A percentile compares a stretch with the other conserved stretches of the same genome.
Evolutionary conservation across 768 basidiomycete genomes (phyloP).

Genomic region (Galerina sulciceps): DNA sequence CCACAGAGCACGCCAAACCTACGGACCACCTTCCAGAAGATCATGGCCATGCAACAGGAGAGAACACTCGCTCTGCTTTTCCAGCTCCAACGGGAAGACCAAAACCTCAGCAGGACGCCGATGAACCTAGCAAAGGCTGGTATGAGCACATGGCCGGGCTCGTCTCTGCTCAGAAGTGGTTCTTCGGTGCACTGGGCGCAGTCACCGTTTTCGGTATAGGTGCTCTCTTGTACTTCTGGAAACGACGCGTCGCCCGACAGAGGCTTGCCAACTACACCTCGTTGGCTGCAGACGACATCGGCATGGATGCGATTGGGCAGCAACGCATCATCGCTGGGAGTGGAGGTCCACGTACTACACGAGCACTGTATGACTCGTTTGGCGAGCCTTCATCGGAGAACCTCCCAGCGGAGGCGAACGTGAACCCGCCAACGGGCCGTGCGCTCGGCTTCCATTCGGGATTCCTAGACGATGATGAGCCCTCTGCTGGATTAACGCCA

Average conservation of each 20-base stretch:
- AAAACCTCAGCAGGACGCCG: slow-evolving; percentile 28
- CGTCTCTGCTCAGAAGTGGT: slow-evolving; percentile 77
- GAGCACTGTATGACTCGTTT: slow-evolving; percentile 93
- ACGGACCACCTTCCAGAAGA: slow-evolving; percentile 85
- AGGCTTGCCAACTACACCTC: slow-evolving; percentile 55
- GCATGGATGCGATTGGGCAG: slow-evolving; percentile 71
- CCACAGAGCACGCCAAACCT: slow-evolving; percentile 78
- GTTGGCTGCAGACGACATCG: slow-evolving; percentile 71
- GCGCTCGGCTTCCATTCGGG: slow-evolving; percentile 73
- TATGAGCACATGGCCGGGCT: slow-evolving; percentile 72
- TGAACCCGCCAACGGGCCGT: slow-evolving; percentile 33
- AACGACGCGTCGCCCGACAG: slow-evolving; percentile 51
- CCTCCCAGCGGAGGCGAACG: slow-evolving; percentile 13
- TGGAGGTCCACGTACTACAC: slow-evolving; percentile 56
- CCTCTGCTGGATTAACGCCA: slow-evolving; percentile 37
- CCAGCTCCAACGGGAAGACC: slow-evolving; percentile 30
- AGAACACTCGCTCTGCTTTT: slow-evolving; percentile 76
- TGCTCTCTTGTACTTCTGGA: slow-evolving; percentile 76
- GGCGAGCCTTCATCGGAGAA: slow-evolving; percentile 54
- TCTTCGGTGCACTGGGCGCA: slow-evolving; percentile 76
- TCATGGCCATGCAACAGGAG: slow-evolving; percentile 80
- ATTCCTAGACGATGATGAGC: slow-evolving; percentile 83
- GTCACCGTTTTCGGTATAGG: slow-evolving; percentile 71
- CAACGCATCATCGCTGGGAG: slow-evolving; percentile 21
- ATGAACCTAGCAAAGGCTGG: slow-evolving; percentile 71